phyloP scores from a whole-genome alignment of 2,329 filamentous ascomycete species.

The Waltergamsia citrina region DNA sequence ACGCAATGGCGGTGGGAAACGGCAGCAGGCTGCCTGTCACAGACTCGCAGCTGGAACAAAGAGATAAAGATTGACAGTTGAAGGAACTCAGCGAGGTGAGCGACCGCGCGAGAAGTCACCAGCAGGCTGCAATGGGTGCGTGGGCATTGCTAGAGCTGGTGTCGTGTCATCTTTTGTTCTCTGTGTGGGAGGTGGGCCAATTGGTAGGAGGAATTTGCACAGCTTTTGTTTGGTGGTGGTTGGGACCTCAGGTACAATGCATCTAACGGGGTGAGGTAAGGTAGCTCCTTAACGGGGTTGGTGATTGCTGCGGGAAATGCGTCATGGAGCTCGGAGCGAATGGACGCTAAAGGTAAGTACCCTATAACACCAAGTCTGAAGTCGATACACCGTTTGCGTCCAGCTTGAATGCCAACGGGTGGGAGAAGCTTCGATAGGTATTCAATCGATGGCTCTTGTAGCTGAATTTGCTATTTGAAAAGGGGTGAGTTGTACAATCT shows the following conservation, averaged over 20 bases:
- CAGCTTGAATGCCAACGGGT: too few species aligned
- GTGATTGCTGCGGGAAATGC: neutral
- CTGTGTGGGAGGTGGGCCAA: neutral
- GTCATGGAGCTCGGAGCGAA: constrained; percentile 1
- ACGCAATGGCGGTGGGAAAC: neutral
- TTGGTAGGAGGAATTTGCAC: constrained; percentile 4
- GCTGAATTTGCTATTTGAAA: too few species aligned
- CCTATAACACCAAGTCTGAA: too few species aligned
- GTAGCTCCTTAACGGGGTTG: neutral
- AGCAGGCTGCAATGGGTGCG: constrained; percentile 14
- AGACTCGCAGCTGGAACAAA: too few species aligned
- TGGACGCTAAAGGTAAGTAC: too few species aligned
- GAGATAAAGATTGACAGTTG: neutral
- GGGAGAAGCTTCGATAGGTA: too few species aligned
- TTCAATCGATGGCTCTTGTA: too few species aligned
- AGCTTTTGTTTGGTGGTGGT: constrained; percentile 1
- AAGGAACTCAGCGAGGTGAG: neutral
- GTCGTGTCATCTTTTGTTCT: constrained; percentile 21
- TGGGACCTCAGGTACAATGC: neutral
- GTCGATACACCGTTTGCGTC: too few species aligned
- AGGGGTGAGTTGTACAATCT: too few species aligned
- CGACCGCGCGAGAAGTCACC: neutral
- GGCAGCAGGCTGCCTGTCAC: too few species aligned
- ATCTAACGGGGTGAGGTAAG: too few species aligned
- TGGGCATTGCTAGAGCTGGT: constrained; percentile 20